Conservation (phyloP, 1,139 yeast genomes). For the Protomyces inundatus region DNA sequence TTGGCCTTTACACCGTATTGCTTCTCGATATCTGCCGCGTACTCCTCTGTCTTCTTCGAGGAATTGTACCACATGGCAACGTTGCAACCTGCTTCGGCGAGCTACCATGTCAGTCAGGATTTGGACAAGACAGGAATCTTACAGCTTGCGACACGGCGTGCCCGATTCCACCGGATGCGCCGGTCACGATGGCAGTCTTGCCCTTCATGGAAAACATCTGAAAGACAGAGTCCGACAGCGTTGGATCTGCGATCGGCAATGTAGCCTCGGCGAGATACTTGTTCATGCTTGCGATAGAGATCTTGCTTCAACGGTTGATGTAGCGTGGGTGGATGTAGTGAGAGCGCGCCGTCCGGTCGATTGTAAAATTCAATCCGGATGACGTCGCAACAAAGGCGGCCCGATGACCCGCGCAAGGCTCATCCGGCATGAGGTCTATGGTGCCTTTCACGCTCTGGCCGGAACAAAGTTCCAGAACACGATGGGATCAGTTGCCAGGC, state of each 20-base stretch:
- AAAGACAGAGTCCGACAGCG: slow-evolving; percentile 5
- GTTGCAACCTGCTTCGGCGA: slow-evolving; percentile 85
- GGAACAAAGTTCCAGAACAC: too few species aligned
- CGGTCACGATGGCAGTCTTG: slow-evolving; percentile 82
- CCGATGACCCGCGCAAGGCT: too few species aligned
- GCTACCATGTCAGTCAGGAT: not conserved
- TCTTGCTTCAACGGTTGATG: too few species aligned
- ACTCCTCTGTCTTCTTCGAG: slow-evolving; percentile 50
- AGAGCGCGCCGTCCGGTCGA: too few species aligned
- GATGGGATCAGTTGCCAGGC: too few species aligned
- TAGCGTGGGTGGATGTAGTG: too few species aligned
- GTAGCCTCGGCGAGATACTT: not conserved
- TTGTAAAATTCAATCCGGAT: too few species aligned
- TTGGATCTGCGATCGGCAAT: not conserved
- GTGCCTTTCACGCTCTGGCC: too few species aligned
- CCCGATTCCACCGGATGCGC: slow-evolving; percentile 63
- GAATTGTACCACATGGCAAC: slow-evolving; percentile 68
- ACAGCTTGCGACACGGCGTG: slow-evolving; percentile 1
- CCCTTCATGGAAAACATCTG: slow-evolving; percentile 55
- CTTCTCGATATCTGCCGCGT: slow-evolving; percentile 53
- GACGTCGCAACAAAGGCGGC: too few species aligned
- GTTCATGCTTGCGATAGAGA: not conserved
- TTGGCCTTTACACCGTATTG: slow-evolving; percentile 61
- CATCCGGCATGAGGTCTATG: too few species aligned
- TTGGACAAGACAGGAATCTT: not conserved